A percentile compares a stretch with the other conserved stretches of the same genome.
Conservation (phyloP, 768 basidiomycete genomes). For the Psilocybe cubensis region DNA sequence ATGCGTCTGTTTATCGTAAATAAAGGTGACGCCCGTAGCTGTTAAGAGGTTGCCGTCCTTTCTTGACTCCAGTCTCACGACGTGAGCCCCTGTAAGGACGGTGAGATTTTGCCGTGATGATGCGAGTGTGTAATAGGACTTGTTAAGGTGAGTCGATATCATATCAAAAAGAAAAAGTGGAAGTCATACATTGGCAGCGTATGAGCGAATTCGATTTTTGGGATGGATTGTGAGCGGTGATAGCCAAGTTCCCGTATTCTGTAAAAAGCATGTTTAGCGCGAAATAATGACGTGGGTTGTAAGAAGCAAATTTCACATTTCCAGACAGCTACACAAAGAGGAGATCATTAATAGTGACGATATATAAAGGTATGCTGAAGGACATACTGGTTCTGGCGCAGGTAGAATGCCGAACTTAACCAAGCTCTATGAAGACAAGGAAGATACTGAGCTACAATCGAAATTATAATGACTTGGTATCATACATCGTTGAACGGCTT, state of each 20-base stretch:
- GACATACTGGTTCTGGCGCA: slow-evolving; percentile 2
- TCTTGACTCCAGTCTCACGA: neutral
- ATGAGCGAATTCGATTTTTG: neutral
- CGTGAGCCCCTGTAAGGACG: neutral
- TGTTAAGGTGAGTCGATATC: neutral
- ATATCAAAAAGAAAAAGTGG: neutral
- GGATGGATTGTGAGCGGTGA: slow-evolving; percentile 1
- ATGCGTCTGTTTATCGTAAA: neutral
- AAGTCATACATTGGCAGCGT: slow-evolving; percentile 3
- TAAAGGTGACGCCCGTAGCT: neutral
- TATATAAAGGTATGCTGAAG: neutral
- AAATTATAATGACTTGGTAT: neutral
- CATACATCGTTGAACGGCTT: slow-evolving; percentile 1
- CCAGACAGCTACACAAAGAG: neutral
- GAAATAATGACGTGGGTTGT: neutral
- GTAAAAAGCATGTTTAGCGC: neutral
- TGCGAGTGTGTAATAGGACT: slow-evolving; percentile 1
- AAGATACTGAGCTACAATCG: neutral
- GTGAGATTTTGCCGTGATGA: neutral
- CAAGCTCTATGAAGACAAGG: neutral
- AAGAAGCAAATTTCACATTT: neutral
- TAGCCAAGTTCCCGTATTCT: slow-evolving; percentile 4
- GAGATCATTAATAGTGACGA: neutral
- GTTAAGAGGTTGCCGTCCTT: neutral
- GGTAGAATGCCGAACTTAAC: slow-evolving; percentile 1